Percentiles rank a stretch among this genome's conserved stretches.
phyloP scores from a whole-genome alignment of 2,329 filamentous ascomycete species.

The Colletotrichum somersetense region DNA sequence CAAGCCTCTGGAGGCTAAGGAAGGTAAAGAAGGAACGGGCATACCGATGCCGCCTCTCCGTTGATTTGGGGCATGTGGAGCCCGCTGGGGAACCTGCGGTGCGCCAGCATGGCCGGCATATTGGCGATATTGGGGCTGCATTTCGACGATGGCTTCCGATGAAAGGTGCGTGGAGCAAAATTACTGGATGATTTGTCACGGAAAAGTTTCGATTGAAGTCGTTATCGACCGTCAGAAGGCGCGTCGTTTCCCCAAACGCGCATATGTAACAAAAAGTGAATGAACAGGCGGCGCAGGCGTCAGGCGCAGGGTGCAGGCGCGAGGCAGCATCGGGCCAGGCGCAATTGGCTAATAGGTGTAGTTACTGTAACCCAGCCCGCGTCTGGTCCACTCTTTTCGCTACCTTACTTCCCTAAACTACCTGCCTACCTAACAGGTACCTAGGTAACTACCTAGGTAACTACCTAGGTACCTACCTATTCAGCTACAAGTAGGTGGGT shows the following conservation, averaged over 20 bases:
- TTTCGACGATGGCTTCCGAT: conserved; percentile 46
- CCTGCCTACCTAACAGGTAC: neutral
- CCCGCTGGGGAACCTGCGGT: conserved; percentile 60
- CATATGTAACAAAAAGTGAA: conserved; percentile 22
- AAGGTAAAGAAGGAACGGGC: conserved; percentile 44
- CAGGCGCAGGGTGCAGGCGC: conserved; percentile 17
- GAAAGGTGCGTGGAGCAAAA: neutral
- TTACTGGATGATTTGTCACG: neutral
- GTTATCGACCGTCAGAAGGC: conserved; percentile 28
- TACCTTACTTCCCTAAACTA: neutral
- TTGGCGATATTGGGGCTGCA: conserved; percentile 67
- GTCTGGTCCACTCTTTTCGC: neutral
- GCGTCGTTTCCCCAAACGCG: conserved; percentile 28
- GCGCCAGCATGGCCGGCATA: conserved; percentile 52
- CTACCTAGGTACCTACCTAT: neutral
- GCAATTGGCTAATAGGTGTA: conserved; percentile 4
- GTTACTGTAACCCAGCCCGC: neutral
- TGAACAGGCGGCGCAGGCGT: conserved; percentile 12
- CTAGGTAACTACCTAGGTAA: no score
- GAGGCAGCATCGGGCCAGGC: no score
- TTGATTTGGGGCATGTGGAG: conserved; percentile 61
- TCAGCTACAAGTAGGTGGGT: no score
- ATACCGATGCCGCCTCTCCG: conserved; percentile 67
- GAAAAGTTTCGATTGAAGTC: conserved; percentile 42
- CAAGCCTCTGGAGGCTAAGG: conserved; percentile 10